Evolutionary conservation across 345 rosid genomes (phyloP).

Genomic region (Turritis glabra): DNA sequence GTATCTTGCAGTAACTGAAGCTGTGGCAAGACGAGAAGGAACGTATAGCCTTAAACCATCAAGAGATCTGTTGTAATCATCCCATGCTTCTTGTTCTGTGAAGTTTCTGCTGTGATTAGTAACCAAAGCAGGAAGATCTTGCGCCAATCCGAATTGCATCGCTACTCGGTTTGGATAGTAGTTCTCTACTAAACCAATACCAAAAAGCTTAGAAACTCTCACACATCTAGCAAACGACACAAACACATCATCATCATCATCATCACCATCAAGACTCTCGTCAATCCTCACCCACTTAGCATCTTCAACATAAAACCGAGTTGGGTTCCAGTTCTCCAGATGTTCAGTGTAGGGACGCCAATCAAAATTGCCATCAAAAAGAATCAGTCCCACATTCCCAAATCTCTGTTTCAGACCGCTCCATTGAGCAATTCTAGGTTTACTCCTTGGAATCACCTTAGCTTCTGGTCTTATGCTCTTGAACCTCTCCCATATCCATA

Average conservation of each 20-base stretch:
- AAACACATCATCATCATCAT: slow-evolving; percentile 15
- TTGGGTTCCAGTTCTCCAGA: slow-evolving; percentile 33
- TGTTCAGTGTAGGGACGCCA: slow-evolving; percentile 50
- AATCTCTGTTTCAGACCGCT: slow-evolving; percentile 10
- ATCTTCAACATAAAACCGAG: slow-evolving; percentile 40
- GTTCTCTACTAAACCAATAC: slow-evolving; percentile 41
- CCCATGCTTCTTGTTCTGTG: slow-evolving; percentile 25
- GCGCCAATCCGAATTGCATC: slow-evolving; percentile 66
- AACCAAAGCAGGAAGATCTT: slow-evolving; percentile 46
- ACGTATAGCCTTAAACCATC: slow-evolving; percentile 34
- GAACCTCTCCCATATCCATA: slow-evolving; percentile 60
- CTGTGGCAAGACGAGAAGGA: slow-evolving; percentile 44
- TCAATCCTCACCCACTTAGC: not conserved
- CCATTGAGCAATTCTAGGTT: slow-evolving; percentile 48
- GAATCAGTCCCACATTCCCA: slow-evolving; percentile 19
- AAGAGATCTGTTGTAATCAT: slow-evolving; percentile 42
- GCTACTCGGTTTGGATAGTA: slow-evolving; percentile 61
- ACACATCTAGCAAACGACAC: slow-evolving; percentile 43
- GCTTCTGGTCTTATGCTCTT: slow-evolving; percentile 36
- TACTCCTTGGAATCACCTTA: slow-evolving; percentile 6
- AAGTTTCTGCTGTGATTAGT: not conserved
- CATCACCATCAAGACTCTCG: slow-evolving; percentile 31
- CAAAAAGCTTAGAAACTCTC: slow-evolving; percentile 48
- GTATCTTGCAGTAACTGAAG: slow-evolving; percentile 47
- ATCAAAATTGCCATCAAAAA: slow-evolving; percentile 36